A percentile compares a stretch with the other conserved stretches of the same genome.
Evolutionary conservation across 345 rosid species (phyloP).

Genomic region (Ceriops decandra): DNA sequence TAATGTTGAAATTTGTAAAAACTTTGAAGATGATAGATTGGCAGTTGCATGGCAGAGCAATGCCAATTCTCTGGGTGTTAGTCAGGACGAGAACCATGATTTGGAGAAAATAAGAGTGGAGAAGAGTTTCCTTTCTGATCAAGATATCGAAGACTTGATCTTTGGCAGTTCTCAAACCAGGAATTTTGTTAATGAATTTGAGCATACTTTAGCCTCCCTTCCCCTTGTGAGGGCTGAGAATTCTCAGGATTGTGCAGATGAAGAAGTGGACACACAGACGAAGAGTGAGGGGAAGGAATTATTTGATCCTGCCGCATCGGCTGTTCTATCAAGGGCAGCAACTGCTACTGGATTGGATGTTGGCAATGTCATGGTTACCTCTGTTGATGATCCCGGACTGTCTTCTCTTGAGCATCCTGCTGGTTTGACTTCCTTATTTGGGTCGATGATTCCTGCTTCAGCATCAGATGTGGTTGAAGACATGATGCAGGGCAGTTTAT

Average conservation of each 20-base stretch:
- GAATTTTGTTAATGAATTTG: slow-evolving; percentile 11
- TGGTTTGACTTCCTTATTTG: slow-evolving; percentile 22
- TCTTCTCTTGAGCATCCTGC: slow-evolving; percentile 19
- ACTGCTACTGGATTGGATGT: slow-evolving; percentile 22
- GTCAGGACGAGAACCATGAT: slow-evolving; percentile 13
- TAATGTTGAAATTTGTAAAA: slow-evolving; percentile 8
- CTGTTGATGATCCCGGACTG: slow-evolving; percentile 19
- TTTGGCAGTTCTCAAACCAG: slow-evolving; percentile 25
- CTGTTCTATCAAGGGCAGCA: slow-evolving; percentile 32
- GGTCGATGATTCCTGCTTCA: slow-evolving; percentile 8
- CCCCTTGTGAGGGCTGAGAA: slow-evolving; percentile 5
- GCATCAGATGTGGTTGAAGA: slow-evolving; percentile 11
- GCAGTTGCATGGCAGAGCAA: slow-evolving; percentile 9
- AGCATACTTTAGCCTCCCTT: slow-evolving; percentile 7
- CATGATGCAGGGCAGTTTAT: slow-evolving; percentile 18
- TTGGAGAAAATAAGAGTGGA: slow-evolving; percentile 10
- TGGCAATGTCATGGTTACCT: slow-evolving; percentile 13
- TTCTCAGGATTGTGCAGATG: slow-evolving; percentile 6
- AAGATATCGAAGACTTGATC: slow-evolving; percentile 26
- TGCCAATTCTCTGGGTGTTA: not conserved
- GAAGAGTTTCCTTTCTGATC: slow-evolving; percentile 25
- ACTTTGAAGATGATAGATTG: slow-evolving; percentile 8
- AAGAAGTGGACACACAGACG: slow-evolving; percentile 13
- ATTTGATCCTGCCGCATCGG: slow-evolving; percentile 32
- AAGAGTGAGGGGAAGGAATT: slow-evolving; percentile 22